These are phyloP conservation scores for Chamaecyparis obtusa DNA, from an alignment of 75 land plant species.

Conservation along the genomic window DNA sequence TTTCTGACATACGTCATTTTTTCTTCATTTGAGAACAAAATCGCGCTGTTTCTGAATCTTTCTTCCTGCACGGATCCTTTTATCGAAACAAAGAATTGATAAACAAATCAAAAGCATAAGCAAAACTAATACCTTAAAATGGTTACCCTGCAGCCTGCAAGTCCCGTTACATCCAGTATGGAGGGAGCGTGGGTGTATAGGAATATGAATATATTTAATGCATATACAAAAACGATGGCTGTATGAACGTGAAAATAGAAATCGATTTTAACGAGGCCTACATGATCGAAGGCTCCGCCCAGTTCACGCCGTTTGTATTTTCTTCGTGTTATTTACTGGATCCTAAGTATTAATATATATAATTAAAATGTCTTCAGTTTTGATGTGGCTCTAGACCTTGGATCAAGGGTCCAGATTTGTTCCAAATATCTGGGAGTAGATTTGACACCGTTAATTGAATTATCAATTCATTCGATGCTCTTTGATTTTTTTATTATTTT, in stretches of 20 bases:
- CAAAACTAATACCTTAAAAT: background rate
- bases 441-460: background rate
- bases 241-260: background rate
- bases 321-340: background rate
- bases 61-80: background rate
- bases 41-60: background rate
- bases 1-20: background rate
- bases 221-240: no score
- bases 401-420: background rate
- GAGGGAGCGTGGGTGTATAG: background rate
- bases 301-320: background rate
- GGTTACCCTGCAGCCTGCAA: background rate
- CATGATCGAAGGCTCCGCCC: conserved; percentile 4
- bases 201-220: background rate
- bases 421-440: background rate
- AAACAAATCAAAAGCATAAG: background rate
- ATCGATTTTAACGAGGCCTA: background rate
- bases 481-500: background rate
- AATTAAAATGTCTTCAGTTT: background rate
- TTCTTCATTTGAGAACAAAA: background rate
- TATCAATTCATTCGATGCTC: background rate
- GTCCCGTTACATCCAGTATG: background rate
- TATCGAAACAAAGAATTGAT: background rate
- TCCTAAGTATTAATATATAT: background rate
- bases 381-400: background rate